Evolutionary conservation across 2,329 filamentous ascomycete species (phyloP).

Genomic region (Ceratocystiopsis minuta): DNA sequence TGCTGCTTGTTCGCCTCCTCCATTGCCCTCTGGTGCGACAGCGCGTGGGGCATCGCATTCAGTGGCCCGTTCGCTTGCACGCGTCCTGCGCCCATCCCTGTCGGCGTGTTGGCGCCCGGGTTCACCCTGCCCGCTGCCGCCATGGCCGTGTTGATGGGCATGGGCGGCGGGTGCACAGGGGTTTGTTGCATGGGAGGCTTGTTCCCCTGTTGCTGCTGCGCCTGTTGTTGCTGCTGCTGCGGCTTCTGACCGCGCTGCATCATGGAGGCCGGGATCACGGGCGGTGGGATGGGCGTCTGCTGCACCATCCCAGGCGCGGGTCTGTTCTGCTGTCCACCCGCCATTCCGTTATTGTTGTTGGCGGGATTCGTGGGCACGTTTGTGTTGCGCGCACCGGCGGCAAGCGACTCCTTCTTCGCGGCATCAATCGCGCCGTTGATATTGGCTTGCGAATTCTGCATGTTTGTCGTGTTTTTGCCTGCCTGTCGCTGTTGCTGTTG

Average conservation of each 20-base stretch:
- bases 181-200: conserved; percentile 9
- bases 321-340: conserved; percentile 1
- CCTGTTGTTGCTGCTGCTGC: neutral
- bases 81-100: conserved; percentile 14
- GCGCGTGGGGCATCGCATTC: conserved; percentile 22
- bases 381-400: conserved; percentile 11
- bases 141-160: conserved; percentile 31
- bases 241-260: conserved; percentile 4
- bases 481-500: conserved; percentile 5
- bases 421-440: conserved; percentile 27
- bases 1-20: conserved; percentile 26
- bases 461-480: conserved; percentile 11
- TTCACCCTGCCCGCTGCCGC: conserved; percentile 18
- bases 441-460: conserved; percentile 19
- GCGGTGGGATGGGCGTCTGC: conserved; percentile 10
- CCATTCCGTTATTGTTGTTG: neutral
- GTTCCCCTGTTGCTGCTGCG: conserved; percentile 2
- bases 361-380: conserved; percentile 2
- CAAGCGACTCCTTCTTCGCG: conserved; percentile 25
- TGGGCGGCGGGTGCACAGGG: conserved; percentile 14
- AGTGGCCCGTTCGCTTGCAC: conserved; percentile 26
- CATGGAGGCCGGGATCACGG: conserved; percentile 8
- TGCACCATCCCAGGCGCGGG: conserved; percentile 6
- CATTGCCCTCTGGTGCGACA: conserved; percentile 32
- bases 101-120: conserved; percentile 28